Base-by-base conservation (phyloP, 768 basidiomycete species). In the Psilocybe azurescens region DNA sequence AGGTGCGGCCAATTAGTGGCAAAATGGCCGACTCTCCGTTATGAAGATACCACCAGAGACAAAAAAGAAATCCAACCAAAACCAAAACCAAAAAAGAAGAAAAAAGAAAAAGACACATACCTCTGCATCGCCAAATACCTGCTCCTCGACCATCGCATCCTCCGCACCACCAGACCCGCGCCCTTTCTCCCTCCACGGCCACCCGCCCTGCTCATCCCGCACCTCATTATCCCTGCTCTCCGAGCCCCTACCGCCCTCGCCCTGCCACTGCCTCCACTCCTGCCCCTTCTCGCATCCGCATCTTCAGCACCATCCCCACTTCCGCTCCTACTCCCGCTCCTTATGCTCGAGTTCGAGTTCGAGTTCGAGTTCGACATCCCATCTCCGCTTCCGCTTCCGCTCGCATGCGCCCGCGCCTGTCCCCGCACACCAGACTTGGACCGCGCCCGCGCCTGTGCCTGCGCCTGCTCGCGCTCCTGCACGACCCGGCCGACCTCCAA, bases 151-250 rank as follows among this genome's bases (percentile, higher is more conserved):
- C 41, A 41, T n/a, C 24, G n/a, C 33, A 69, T 65, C 53, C 56
- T 66, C 70, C 60, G 63, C 49, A 48, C 56, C 56, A 48, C 50
- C 51, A 11, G 51, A 44, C 51, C 50, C 52, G 13, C 44, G 38
- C 16, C 59, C 56, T 11, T 63, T 38, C 20, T 62, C 70, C 3
- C 69, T 48, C 71, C 70, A 74, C 16, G 73, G 58, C 65, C 74
- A 60, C 29, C 63, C 73, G 9, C 72, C 70, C 13, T 63, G 55
- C 62, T 74, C 73, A 58, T 74, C 73, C n/a, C 67, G 51, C 13
- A 72, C 69, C 39, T 72, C 73, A 56, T 75, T 74, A 52, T 63
- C 64, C 39, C 65, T 39, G 49, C 66, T 62, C 53, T 44, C 28
- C 51, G 56, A 65, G 53, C 49, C 60, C n/a, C 41, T 14, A n/a